phyloP scores from a whole-genome alignment of 2,329 filamentous ascomycete genomes.

The Aureobasidium sp. region DNA sequence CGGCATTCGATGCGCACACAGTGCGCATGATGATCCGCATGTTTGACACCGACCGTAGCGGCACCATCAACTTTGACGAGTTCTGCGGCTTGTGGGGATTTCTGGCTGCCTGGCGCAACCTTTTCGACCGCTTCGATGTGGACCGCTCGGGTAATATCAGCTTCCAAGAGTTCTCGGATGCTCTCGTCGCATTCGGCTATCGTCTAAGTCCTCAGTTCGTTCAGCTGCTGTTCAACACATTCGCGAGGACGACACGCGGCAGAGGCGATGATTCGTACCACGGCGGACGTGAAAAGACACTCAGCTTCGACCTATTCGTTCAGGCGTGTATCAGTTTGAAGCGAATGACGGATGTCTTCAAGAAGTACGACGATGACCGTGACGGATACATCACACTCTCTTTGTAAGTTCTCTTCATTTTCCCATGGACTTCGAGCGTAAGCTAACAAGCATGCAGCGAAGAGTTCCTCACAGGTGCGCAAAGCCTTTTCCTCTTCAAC shows the following conservation, averaged over 20 bases:
- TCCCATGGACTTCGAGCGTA: background rate
- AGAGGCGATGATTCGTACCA: conserved; percentile 28
- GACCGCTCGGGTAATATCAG: conserved; percentile 84
- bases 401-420: conserved; percentile 39
- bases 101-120: conserved; percentile 82
- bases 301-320: conserved; percentile 84
- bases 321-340: conserved; percentile 95
- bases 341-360: conserved; percentile 98
- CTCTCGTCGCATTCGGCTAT: conserved; percentile 87
- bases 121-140: conserved; percentile 92
- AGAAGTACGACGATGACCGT: conserved; percentile 94
- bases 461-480: conserved; percentile 50
- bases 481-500: conserved; percentile 49
- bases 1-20: conserved; percentile 85
- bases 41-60: conserved; percentile 89
- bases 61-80: conserved; percentile 88
- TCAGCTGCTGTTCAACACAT: conserved; percentile 76
- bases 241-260: conserved; percentile 51
- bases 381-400: conserved; percentile 69
- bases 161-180: conserved; percentile 79
- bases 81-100: conserved; percentile 97
- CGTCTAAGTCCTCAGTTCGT: conserved; percentile 79
- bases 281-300: conserved; percentile 30
- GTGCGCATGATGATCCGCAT: conserved; percentile 99
- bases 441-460: conserved; percentile 32